Conservation (phyloP, 345 rosid species). For the Rhizophora apiculata region DNA sequence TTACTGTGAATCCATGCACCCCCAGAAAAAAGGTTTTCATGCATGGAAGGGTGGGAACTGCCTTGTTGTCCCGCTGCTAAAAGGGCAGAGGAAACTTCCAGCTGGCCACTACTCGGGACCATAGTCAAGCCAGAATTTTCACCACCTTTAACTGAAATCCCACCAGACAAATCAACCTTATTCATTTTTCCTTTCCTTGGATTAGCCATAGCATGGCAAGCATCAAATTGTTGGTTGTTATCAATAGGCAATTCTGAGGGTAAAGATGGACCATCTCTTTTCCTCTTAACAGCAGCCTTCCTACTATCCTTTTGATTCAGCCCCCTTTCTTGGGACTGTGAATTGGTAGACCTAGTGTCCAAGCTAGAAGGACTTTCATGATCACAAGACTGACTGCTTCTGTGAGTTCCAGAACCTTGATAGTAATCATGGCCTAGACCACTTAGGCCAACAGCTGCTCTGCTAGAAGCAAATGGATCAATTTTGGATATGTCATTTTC, state of each 20-base stretch:
- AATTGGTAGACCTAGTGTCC: conserved; percentile 77
- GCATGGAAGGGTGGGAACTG: conserved; percentile 26
- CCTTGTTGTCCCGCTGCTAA: conserved; percentile 38
- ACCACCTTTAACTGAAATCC: conserved; percentile 39
- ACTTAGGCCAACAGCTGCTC: conserved; percentile 68
- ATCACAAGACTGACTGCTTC: conserved; percentile 70
- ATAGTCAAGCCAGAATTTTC: conserved; percentile 33
- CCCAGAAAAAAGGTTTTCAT: conserved; percentile 41
- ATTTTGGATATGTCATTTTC: conserved; percentile 67
- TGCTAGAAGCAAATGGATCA: conserved; percentile 57
- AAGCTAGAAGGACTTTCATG: conserved; percentile 93
- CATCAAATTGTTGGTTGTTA: conserved; percentile 49
- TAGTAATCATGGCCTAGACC: conserved; percentile 59
- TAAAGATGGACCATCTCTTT: conserved; percentile 65
- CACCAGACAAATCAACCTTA: conserved; percentile 55
- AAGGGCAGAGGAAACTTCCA: conserved; percentile 43
- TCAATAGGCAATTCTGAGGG: conserved; percentile 50
- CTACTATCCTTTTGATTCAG: conserved; percentile 52
- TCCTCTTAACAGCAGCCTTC: conserved; percentile 65
- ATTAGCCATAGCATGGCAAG: conserved; percentile 32
- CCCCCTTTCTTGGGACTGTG: conserved; percentile 79
- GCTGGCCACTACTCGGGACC: conserved; percentile 36
- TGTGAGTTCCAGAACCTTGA: conserved; percentile 68
- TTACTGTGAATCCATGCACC: conserved; percentile 44
- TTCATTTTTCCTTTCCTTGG: conserved; percentile 59